phyloP scores from a whole-genome alignment of 1,284 basidiomycete genomes.

The Fereydounia khargensis region DNA sequence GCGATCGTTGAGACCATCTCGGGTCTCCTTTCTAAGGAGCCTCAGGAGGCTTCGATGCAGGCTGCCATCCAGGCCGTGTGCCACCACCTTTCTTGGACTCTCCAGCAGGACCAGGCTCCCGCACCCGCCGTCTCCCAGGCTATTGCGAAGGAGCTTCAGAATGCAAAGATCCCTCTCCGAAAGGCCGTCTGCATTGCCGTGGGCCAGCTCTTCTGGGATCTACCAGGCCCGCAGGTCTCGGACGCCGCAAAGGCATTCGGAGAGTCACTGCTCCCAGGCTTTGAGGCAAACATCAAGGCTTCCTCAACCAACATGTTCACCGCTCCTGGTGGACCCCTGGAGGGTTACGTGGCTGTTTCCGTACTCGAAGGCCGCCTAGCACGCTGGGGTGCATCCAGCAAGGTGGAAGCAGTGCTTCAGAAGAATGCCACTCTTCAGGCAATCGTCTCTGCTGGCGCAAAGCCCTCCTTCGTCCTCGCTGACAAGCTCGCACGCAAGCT shows the following conservation, averaged over 20 bases:
- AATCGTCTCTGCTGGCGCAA: conserved; percentile 32
- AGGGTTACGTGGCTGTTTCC: conserved; percentile 47
- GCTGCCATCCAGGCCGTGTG: conserved; percentile 31
- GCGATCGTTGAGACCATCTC: conserved; percentile 24
- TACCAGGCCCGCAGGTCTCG: conserved; percentile 1
- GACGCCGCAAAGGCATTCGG: conserved; percentile 25
- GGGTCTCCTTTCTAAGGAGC: conserved; percentile 43
- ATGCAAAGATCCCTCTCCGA: conserved; percentile 38
- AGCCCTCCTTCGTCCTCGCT: conserved; percentile 52
- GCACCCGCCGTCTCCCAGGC: conserved; percentile 20
- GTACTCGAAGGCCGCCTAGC: conserved; percentile 28
- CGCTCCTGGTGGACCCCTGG: conserved; percentile 42
- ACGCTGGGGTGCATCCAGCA: conserved; percentile 19
- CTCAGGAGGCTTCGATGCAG: conserved; percentile 38
- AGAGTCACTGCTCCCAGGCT: conserved; percentile 42
- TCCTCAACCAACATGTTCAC: conserved; percentile 44
- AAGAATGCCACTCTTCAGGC: conserved; percentile 28
- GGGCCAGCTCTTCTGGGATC: conserved; percentile 35
- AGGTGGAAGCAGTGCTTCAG: conserved; percentile 18
- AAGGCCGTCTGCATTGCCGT: conserved; percentile 37
- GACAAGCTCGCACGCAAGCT: conserved; percentile 51
- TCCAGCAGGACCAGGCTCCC: conserved; percentile 9
- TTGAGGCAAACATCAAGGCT: conserved; percentile 43
- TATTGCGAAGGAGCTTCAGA: conserved; percentile 41
- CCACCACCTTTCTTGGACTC: conserved; percentile 22